These are phyloP conservation scores for Tubosaeta sp. DNA, from an alignment of 768 basidiomycete species.

Conservation along the genomic window DNA sequence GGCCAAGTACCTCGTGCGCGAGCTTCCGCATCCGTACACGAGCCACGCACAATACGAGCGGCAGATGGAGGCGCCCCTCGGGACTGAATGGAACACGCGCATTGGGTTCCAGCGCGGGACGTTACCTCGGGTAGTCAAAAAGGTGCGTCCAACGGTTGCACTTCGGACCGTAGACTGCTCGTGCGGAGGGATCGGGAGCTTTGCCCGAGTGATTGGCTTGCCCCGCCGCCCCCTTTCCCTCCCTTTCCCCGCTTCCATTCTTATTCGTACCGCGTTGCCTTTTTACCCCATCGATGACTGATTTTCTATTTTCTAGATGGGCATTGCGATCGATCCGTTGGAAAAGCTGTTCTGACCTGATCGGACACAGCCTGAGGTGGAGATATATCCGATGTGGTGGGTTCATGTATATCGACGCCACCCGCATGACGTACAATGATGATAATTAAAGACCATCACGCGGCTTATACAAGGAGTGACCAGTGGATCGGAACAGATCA, in stretches of 20 bases:
- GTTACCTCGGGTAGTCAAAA: slow-evolving; percentile 81
- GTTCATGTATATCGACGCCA: neutral
- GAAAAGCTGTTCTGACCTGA: slow-evolving; percentile 42
- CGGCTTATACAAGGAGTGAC: neutral
- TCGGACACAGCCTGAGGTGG: neutral
- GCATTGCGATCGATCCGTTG: slow-evolving; percentile 65
- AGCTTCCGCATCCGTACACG: slow-evolving; percentile 93
- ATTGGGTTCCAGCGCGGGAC: slow-evolving; percentile 81
- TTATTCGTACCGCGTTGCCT: neutral
- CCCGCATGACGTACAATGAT: neutral
- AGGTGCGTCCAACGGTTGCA: slow-evolving; percentile 41
- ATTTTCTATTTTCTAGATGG: slow-evolving; percentile 45
- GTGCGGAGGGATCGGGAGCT: neutral
- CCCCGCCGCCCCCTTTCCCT: neutral
- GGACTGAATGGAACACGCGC: slow-evolving; percentile 91
- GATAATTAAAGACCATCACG: neutral
- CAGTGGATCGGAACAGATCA: neutral
- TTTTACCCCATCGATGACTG: neutral
- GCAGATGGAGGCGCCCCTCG: slow-evolving; percentile 74
- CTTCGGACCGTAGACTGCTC: no score
- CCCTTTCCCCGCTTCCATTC: neutral
- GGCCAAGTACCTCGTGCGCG: slow-evolving; percentile 81
- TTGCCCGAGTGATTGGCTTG: neutral
- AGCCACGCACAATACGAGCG: slow-evolving; percentile 90
- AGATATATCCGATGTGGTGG: neutral